Evolutionary conservation across 2,329 filamentous ascomycete genomes (phyloP).

Genomic region (Coniochaeta sp.): DNA sequence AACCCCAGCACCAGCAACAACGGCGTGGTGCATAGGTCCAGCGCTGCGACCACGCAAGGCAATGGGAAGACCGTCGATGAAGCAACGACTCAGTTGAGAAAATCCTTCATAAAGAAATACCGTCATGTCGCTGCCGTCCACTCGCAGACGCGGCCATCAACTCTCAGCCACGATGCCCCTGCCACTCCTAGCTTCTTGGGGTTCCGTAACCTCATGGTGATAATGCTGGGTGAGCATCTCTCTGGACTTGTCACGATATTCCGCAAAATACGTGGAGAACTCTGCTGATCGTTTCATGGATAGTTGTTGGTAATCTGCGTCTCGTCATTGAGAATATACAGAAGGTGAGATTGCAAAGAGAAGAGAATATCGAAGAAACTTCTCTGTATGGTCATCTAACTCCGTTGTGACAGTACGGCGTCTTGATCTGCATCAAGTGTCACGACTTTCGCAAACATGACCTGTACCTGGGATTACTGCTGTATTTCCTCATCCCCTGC

Average conservation of each 20-base stretch:
- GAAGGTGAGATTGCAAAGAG: conserved; percentile 51
- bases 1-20: conserved; percentile 9
- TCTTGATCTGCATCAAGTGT: conserved; percentile 84
- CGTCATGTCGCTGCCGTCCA: conserved; percentile 89
- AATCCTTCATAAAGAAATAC: conserved; percentile 59
- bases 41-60: conserved; percentile 1
- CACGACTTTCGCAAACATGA: conserved; percentile 82
- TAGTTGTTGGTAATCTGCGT: conserved; percentile 82
- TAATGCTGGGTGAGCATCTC: conserved; percentile 64
- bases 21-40: conserved; percentile 6
- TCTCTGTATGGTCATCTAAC: background rate
- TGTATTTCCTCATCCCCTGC: conserved; percentile 84
- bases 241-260: background rate
- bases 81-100: conserved; percentile 22
- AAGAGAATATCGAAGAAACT: background rate
- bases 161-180: conserved; percentile 75
- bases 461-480: conserved; percentile 62
- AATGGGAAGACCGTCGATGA: conserved; percentile 7
- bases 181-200: conserved; percentile 78
- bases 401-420: conserved; percentile 64
- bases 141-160: conserved; percentile 62
- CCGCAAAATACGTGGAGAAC: background rate
- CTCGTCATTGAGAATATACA: conserved; percentile 95
- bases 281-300: background rate
- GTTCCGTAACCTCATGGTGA: conserved; percentile 92